Evolutionary conservation across 2,329 filamentous ascomycete species (phyloP).

Genomic region (Fusarium dimerum): DNA sequence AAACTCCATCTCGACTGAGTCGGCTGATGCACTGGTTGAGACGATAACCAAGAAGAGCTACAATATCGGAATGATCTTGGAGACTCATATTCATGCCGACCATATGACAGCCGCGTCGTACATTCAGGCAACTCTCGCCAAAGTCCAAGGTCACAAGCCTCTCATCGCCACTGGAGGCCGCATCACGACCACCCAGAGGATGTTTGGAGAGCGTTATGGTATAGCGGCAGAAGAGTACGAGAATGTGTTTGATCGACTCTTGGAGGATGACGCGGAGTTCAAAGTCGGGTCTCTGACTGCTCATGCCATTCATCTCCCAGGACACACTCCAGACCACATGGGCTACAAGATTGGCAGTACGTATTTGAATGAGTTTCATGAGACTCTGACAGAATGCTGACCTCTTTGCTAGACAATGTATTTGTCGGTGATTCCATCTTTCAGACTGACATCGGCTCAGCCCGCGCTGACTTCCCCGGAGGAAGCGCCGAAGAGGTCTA

Average conservation of each 20-base stretch:
- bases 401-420: conserved; percentile 37
- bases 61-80: conserved; percentile 53
- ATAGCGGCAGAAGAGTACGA: conserved; percentile 45
- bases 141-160: conserved; percentile 38
- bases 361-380: neutral
- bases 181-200: conserved; percentile 51
- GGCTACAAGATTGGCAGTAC: conserved; percentile 56
- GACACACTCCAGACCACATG: conserved; percentile 62
- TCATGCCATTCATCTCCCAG: conserved; percentile 55
- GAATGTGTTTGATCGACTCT: conserved; percentile 53
- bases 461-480: conserved; percentile 57
- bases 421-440: conserved; percentile 58
- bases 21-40: conserved; percentile 54
- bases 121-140: conserved; percentile 47
- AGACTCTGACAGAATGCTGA: neutral
- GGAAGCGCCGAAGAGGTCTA: conserved; percentile 48
- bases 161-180: conserved; percentile 56
- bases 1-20: conserved; percentile 45
- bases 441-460: conserved; percentile 52
- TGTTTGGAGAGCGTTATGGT: conserved; percentile 51
- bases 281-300: conserved; percentile 47
- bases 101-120: conserved; percentile 62
- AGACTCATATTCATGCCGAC: conserved; percentile 64
- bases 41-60: conserved; percentile 47
- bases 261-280: conserved; percentile 56